phyloP scores from a whole-genome alignment of 2,329 filamentous ascomycete genomes.

The Fonsecaea monophora region DNA sequence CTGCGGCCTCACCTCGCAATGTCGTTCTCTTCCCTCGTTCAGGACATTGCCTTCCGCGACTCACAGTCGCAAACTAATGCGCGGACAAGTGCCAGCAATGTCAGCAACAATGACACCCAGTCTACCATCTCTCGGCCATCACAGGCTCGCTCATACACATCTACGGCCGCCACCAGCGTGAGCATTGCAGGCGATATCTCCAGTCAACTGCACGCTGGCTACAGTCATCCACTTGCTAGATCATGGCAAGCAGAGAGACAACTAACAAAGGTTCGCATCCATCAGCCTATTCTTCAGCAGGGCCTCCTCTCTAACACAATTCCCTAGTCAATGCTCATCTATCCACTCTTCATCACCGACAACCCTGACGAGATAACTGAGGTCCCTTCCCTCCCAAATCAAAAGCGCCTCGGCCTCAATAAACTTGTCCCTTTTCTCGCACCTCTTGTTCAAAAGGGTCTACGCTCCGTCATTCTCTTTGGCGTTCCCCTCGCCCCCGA shows the following conservation, averaged over 20 bases:
- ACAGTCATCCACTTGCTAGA: constrained; percentile 78
- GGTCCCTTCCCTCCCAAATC: constrained; percentile 89
- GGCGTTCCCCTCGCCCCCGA: constrained; percentile 83
- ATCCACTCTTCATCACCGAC: constrained; percentile 95
- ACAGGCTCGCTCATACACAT: constrained; percentile 53
- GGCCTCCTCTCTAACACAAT: constrained; percentile 13
- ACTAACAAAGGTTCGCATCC: constrained; percentile 73
- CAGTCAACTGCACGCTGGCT: constrained; percentile 82
- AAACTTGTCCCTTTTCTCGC: constrained; percentile 82
- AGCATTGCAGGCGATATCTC: constrained; percentile 71
- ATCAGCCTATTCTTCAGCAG: background rate
- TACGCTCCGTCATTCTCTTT: constrained; percentile 93
- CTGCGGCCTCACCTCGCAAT: constrained; percentile 42
- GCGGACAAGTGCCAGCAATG: constrained; percentile 32
- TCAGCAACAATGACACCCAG: constrained; percentile 45
- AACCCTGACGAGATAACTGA: constrained; percentile 88
- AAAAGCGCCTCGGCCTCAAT: constrained; percentile 87
- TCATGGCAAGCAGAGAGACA: constrained; percentile 85
- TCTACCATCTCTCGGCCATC: constrained; percentile 51
- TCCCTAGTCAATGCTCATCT: constrained; percentile 92
- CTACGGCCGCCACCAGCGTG: constrained; percentile 58
- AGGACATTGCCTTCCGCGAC: constrained; percentile 57
- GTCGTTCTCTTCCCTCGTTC: constrained; percentile 60
- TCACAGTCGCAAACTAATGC: constrained; percentile 37
- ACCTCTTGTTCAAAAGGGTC: constrained; percentile 85